Evolutionary conservation across 225 moss, liverwort and hornwort genomes (phyloP).

Genomic region (Climacium dendroides): DNA sequence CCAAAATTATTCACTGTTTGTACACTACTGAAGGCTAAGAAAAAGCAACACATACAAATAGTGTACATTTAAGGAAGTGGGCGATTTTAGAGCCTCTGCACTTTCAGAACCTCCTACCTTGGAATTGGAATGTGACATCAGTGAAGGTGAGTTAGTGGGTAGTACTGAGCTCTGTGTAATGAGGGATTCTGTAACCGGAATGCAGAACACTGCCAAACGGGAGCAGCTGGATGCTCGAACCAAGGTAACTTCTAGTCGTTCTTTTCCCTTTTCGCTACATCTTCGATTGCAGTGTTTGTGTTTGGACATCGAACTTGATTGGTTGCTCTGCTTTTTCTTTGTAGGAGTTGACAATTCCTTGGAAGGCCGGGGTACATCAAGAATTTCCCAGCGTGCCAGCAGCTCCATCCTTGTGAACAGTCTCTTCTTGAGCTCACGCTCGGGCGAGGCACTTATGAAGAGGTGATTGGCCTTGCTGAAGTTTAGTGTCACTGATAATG

Average conservation of each 20-base stretch:
- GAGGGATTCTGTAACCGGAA: slow-evolving; percentile 30
- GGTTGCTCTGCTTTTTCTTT: background rate
- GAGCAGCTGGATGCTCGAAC: slow-evolving; percentile 96
- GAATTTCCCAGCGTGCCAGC: slow-evolving; percentile 68
- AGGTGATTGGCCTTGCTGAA: slow-evolving; percentile 34
- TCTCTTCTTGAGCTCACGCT: slow-evolving; percentile 94
- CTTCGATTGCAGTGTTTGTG: background rate
- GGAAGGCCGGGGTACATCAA: slow-evolving; percentile 63
- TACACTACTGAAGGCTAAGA: too few relatives aligned
- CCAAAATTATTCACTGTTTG: too few relatives aligned
- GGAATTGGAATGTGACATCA: background rate
- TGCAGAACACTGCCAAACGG: slow-evolving; percentile 83
- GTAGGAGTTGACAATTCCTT: slow-evolving; percentile 81
- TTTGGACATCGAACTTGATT: background rate
- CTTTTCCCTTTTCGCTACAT: background rate
- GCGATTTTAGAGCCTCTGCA: too few relatives aligned
- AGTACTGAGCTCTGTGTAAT: background rate
- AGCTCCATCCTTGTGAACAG: slow-evolving; percentile 82
- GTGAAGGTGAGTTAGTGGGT: background rate
- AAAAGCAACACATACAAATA: too few relatives aligned
- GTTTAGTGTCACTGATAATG: background rate
- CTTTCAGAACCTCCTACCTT: too few relatives aligned
- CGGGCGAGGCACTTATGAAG: slow-evolving; percentile 83
- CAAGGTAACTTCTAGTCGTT: slow-evolving; percentile 37
- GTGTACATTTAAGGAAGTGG: too few relatives aligned